Base-by-base conservation (phyloP, 176 grass and related monocot species). In the Avena sativa region DNA sequence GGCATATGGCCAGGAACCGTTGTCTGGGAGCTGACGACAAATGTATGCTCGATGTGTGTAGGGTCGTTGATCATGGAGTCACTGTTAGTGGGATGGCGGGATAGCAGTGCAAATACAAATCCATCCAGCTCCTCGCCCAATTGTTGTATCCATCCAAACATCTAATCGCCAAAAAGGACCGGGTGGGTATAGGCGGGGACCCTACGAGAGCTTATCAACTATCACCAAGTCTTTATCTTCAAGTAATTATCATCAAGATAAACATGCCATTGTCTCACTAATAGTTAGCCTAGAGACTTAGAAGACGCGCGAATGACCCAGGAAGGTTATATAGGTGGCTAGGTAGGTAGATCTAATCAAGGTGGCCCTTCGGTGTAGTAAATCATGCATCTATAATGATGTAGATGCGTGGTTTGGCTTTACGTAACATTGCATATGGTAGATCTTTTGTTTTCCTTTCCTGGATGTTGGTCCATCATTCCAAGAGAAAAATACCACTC, bases 71-170 rank as follows among this genome's bases (percentile, higher is more conserved):
- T 74, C 16, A n/a, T 49, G 82, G 38, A 60, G 10, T 28, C 40
- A 61, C 82, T 23, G 64, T 84, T 83, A 30, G 63, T 79, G 4
- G 34, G 34, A 36, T 72, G 53, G 12, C 38, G 64, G 28, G 20
- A 79, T 72, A 79, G 44, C 17, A 52, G 28, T 23, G 81, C 63
- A 84, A 66, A 32, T 6, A 36, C 81, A 79, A 69, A 79, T 84
- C 64, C 59, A n/a, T 71, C 26, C 52, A 52, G 14, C 81, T 69
- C 62, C 26, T 44, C 14, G 19, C 43, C 4, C 14, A 88, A 71
- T 84, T 14, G 83, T 71, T 83, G 12, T 60, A 79, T 84, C 74
- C 26, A 71, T 84, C 74, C 56, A 20, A 50, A 84, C 74, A 71
- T 84, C 64, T 69, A 40, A 61, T 88, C 81, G 2, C 44, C 15